phyloP scores from a whole-genome alignment of 805 yeast species.

The Isabelozyma pseudorhagii region DNA sequence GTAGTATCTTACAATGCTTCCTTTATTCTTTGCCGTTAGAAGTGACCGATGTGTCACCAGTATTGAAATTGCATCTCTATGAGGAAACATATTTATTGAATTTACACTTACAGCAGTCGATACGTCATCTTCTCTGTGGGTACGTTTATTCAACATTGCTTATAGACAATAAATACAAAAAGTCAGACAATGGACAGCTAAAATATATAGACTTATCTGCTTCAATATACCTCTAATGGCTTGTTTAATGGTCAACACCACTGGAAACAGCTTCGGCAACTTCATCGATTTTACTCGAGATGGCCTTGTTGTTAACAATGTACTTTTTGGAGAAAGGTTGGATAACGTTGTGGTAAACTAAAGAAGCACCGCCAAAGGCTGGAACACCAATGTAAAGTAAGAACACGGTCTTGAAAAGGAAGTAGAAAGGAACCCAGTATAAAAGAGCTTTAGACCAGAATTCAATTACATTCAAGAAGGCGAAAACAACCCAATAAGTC shows the following conservation, averaged over 20 bases:
- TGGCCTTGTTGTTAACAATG: slow-evolving; percentile 20
- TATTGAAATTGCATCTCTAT: no score
- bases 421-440: slow-evolving; percentile 96
- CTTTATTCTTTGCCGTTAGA: no score
- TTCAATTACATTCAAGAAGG: slow-evolving; percentile 85
- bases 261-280: slow-evolving; percentile 44
- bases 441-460: slow-evolving; percentile 93
- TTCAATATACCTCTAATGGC: background rate
- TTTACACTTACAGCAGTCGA: no score
- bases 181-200: background rate
- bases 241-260: slow-evolving; percentile 12
- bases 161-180: background rate
- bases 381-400: slow-evolving; percentile 89
- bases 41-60: no score
- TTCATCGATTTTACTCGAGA: slow-evolving; percentile 45
- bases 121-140: no score
- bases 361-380: slow-evolving; percentile 77
- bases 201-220: background rate
- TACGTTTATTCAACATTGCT: background rate
- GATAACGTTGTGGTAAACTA: slow-evolving; percentile 63
- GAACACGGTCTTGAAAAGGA: slow-evolving; percentile 85
- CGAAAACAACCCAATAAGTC: slow-evolving; percentile 98
- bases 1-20: background rate
- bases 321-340: slow-evolving; percentile 59
- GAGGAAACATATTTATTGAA: no score